Conservation (phyloP, 2,329 filamentous ascomycete species). For the Corniculantispora saksenae region DNA sequence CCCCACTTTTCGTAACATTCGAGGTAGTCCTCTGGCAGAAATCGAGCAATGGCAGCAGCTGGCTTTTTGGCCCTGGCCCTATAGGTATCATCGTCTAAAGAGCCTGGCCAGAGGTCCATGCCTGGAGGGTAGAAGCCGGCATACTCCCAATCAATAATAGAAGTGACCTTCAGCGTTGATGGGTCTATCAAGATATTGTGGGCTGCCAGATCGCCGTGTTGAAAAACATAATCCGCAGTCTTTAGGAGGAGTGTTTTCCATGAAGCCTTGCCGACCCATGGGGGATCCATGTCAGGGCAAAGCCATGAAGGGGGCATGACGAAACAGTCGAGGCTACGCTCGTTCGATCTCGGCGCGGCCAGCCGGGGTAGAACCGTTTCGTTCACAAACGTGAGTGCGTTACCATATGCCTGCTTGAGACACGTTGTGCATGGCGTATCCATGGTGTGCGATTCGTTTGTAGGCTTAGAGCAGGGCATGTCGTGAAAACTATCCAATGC, state of each 20-base stretch:
- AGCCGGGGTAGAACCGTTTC: too few species aligned
- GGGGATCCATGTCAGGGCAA: conserved; percentile 10
- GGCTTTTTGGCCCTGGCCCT: too few species aligned
- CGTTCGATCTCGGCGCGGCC: too few species aligned
- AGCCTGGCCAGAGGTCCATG: conserved; percentile 20
- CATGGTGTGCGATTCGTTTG: too few species aligned
- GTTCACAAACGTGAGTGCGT: too few species aligned
- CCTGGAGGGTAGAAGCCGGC: conserved; percentile 19
- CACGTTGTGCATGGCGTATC: too few species aligned
- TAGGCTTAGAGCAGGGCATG: too few species aligned
- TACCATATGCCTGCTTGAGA: too few species aligned
- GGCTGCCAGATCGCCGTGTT: conserved; percentile 17
- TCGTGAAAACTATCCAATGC: too few species aligned
- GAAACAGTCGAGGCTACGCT: conserved; percentile 11
- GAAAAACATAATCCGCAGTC: conserved; percentile 18
- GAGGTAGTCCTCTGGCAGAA: too few species aligned
- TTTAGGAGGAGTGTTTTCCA: conserved; percentile 15
- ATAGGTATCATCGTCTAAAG: neutral
- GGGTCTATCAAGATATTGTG: conserved; percentile 18
- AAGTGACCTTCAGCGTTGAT: conserved; percentile 12
- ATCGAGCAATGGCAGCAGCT: too few species aligned
- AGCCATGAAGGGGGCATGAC: conserved; percentile 21
- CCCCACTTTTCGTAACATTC: too few species aligned
- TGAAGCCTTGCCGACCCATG: conserved; percentile 14
- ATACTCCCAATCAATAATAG: conserved; percentile 21